phyloP scores from a whole-genome alignment of 1,284 basidiomycete species.

The Trichosporon asahii region DNA sequence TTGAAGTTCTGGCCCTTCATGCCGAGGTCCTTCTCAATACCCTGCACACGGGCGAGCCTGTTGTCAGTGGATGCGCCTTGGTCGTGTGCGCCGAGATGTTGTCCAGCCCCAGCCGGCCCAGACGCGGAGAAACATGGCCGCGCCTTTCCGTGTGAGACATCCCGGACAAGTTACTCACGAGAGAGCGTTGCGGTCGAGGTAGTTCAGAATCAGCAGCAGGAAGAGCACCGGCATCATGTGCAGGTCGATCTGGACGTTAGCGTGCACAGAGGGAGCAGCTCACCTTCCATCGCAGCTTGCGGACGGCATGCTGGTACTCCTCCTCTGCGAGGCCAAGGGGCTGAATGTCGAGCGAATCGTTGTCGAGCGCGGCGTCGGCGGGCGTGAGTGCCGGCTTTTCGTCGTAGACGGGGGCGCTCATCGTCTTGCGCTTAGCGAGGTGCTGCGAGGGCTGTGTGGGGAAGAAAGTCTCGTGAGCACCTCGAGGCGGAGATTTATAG shows the following conservation, averaged over 20 bases:
- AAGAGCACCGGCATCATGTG: constrained; percentile 32
- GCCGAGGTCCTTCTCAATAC: constrained; percentile 34
- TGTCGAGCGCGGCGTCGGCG: neutral
- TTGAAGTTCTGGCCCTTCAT: constrained; percentile 36
- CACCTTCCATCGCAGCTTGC: constrained; percentile 1
- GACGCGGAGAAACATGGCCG: neutral
- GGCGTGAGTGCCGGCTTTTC: neutral
- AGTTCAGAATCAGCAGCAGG: constrained; percentile 42
- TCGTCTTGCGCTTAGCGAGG: neutral
- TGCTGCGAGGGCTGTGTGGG: neutral
- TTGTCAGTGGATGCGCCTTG: neutral
- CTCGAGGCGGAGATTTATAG: neutral
- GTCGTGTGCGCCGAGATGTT: neutral
- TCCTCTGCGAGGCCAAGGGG: neutral
- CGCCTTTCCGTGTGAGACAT: neutral
- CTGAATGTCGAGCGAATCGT: neutral
- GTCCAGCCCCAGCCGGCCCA: neutral
- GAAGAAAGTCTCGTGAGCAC: neutral
- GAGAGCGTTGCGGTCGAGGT: constrained; percentile 46
- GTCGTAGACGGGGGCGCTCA: neutral
- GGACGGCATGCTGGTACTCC: neutral
- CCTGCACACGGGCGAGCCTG: constrained; percentile 24
- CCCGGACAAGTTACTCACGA: constrained; percentile 17
- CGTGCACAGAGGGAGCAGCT: neutral
- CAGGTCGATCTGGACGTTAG: constrained; percentile 27